Evolutionary conservation across 148 eudicot genomes (phyloP).

Genomic region (Limonium bicolor): DNA sequence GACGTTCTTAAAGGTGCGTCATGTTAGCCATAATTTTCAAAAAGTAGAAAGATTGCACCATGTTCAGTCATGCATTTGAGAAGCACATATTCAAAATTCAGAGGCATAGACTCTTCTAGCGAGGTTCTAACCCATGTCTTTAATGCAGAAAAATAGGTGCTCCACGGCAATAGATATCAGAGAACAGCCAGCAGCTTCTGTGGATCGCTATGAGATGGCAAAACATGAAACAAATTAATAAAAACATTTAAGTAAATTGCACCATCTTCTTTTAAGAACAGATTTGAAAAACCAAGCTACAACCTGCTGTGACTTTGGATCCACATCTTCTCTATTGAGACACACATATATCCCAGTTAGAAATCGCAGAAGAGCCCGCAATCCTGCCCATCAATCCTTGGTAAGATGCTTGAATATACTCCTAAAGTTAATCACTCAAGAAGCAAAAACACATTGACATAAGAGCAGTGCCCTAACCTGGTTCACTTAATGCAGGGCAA

Average conservation of each 20-base stretch:
- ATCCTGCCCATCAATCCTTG: conserved; percentile 42
- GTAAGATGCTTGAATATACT: no score
- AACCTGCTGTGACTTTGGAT: conserved; percentile 66
- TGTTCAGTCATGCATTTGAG: background rate
- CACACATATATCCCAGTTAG: conserved; percentile 80
- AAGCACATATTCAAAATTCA: background rate
- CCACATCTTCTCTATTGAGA: conserved; percentile 86
- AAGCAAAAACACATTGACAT: background rate
- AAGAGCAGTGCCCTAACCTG: conserved; percentile 32
- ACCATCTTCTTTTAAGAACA: no score
- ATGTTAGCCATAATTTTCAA: no score
- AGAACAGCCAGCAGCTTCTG: conserved; percentile 92
- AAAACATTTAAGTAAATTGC: background rate
- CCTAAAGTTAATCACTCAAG: background rate
- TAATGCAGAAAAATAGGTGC: conserved; percentile 76
- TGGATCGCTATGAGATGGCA: conserved; percentile 35
- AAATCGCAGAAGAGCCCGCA: conserved; percentile 94
- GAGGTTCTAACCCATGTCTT: conserved; percentile 54
- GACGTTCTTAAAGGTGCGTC: no score
- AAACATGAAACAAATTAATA: conserved; percentile 7
- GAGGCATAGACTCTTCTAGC: no score
- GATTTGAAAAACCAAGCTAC: conserved; percentile 1
- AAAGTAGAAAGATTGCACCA: no score
- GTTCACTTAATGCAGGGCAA: conserved; percentile 96
- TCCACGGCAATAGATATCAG: conserved; percentile 69